Evolutionary conservation across 1,284 basidiomycete genomes (phyloP).

Genomic region (Microbotryum saponariae): DNA sequence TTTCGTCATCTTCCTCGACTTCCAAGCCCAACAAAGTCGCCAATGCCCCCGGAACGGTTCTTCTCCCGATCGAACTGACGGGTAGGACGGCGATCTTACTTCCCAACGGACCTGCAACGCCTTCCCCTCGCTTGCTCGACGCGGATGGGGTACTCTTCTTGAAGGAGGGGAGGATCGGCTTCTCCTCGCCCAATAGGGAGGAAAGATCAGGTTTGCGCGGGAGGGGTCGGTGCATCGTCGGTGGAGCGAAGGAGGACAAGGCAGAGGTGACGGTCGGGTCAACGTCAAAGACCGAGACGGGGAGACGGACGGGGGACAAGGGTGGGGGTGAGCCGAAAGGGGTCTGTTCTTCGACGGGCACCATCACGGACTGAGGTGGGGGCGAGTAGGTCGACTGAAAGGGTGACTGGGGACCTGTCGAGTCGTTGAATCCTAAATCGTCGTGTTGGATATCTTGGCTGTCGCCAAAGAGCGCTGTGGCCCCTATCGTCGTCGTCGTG

Average conservation of each 20-base stretch:
- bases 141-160: not conserved
- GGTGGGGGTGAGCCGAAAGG: slow-evolving; percentile 14
- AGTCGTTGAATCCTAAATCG: not conserved
- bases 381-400: not conserved
- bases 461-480: not conserved
- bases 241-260: not conserved
- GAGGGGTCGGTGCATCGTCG: not conserved
- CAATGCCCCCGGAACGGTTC: slow-evolving; percentile 18
- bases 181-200: slow-evolving; percentile 23
- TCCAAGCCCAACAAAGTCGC: slow-evolving; percentile 24
- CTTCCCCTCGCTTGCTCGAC: not conserved
- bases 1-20: slow-evolving; percentile 7
- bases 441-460: not conserved
- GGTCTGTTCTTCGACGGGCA: slow-evolving; percentile 9
- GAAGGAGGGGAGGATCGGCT: slow-evolving; percentile 14
- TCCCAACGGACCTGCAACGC: slow-evolving; percentile 2
- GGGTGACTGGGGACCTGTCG: not conserved
- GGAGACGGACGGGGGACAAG: slow-evolving; percentile 9
- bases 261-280: not conserved
- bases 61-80: slow-evolving; percentile 16
- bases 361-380: no score
- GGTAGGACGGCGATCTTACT: slow-evolving; percentile 20
- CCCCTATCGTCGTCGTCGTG: not conserved
- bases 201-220: slow-evolving; percentile 15
- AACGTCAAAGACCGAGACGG: not conserved